Base-by-base conservation (phyloP, 75 land plant species). In the Cryptomeria japonica region DNA sequence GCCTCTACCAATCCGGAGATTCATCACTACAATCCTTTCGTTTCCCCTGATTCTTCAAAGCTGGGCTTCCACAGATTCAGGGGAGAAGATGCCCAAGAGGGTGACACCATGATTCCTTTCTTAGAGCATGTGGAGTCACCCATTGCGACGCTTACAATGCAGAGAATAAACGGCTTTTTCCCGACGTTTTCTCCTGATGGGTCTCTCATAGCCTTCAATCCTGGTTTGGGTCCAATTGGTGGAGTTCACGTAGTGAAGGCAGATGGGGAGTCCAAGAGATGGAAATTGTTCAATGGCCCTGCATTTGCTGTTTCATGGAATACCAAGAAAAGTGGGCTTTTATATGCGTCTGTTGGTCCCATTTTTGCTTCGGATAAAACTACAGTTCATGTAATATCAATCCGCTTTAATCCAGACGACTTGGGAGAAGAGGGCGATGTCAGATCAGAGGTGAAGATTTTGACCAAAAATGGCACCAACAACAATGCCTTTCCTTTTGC, bases 401-500 rank as follows among this genome's bases (percentile, higher is more conserved):
- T 91, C 86, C 39, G 88, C 14, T 87, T 91, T 86, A 25, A 87
- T 37, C 85, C 86, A 18, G 73, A 55, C 18, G 90, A 87, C 36
- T 84, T 64, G n/a, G 91, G 77, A 75, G 37, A 86, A 41, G 64
- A 91, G 38, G 28, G n/a, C 6, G 11, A 15, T 31, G 77, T 34
- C 5, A 14, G 34, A 3, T 18, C 46, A 75, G 90, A 84, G 90
- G 90, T 70, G 49, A 92, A 70, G 68, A 64, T 92, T 37, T 88
- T 92, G 18, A 92, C 93, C 11, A 58, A 85, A 41, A 19, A 37
- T 9, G 88, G 46, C 41, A 84, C 90, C 73, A 89, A 83, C 28
- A 97, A 97, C 87, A 95, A 97, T 70, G 98, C 96, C 2, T 95
- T 95, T 70, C 93, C 97, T 2, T 91, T 88, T 55, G 87, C 88